Base-by-base conservation (phyloP, 371 early-diverging fungal genomes). In the Umbelopsis sp. region DNA sequence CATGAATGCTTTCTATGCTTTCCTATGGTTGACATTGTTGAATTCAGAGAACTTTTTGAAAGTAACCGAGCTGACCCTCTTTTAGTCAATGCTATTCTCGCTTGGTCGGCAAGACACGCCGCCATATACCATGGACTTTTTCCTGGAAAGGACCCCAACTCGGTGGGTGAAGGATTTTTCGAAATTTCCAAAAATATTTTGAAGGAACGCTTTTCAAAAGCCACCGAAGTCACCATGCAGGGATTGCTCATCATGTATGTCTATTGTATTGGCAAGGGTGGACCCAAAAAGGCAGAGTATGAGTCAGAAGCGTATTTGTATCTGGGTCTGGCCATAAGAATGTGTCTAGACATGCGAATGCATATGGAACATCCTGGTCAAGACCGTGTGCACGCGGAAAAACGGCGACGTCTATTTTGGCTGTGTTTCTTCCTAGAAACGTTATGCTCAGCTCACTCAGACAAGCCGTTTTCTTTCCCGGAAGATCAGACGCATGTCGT, bases 1-100 rank as follows among this genome's bases (percentile, higher is more conserved):
- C 71, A 68, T n/a, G 68, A 73, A 62, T 76, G 76, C 37, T 76
- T 72, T 44, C 51, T 76, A 14, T 76, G 76, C 44, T 53, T 76
- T 22, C 76, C 76, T 1, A 44, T 76, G 62, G 71, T 71, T 11
- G 73, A 76, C 50, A 62, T 71, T 48, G 71, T 73, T 8, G 57
- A 57, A 16, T 57, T 57, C 18, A 57, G 35, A 35, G 57, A 8
- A 0, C 8, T 18, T 11, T 57, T 25, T 18, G 14, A 16, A 16
- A 32, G 14, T 35, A 57, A 57, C 7, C 35, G 29, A 14, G 57
- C 57, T 18, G 57, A 57, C 12, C 57, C 57, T 18, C 57, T 57
- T 11, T 57, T 71, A n/a, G 32, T 45, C 44, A 72, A 72, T 32
- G 32, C 66, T 22, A 69, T 72, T 16, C 66, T 72, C 65, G 69